Evolutionary conservation across 176 grass and related monocot species (phyloP).

Genomic region (Chrysopogon serrulatus): DNA sequence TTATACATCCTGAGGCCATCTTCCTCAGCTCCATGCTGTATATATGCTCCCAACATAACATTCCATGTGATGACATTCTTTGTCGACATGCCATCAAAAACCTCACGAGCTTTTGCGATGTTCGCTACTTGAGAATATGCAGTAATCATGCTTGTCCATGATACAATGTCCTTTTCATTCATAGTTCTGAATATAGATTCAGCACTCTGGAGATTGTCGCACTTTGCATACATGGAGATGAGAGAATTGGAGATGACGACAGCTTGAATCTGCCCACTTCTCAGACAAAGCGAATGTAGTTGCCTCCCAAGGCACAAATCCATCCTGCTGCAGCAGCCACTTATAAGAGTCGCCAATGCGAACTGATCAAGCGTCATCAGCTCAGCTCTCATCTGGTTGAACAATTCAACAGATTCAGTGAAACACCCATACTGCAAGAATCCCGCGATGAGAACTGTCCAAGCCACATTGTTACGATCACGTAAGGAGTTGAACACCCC

Average conservation of each 20-base stretch:
- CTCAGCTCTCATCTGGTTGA: conserved; percentile 85
- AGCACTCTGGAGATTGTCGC: conserved; percentile 49
- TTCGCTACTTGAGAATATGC: conserved; percentile 79
- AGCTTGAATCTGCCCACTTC: conserved; percentile 54
- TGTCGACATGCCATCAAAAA: conserved; percentile 67
- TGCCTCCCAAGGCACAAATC: conserved; percentile 65
- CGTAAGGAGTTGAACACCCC: conserved; percentile 52
- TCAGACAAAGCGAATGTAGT: conserved; percentile 64
- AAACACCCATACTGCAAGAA: conserved; percentile 60
- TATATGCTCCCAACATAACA: conserved; percentile 72
- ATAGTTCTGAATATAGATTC: conserved; percentile 79
- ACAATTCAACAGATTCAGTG: conserved; percentile 67
- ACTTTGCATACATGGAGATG: conserved; percentile 85
- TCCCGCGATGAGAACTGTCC: conserved; percentile 85
- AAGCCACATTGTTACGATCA: conserved; percentile 53
- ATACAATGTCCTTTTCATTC: conserved; percentile 69
- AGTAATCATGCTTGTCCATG: conserved; percentile 97
- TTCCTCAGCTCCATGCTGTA: conserved; percentile 82
- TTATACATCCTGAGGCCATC: conserved; percentile 84
- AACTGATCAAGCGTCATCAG: conserved; percentile 59
- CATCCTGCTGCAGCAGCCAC: conserved; percentile 65
- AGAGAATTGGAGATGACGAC: conserved; percentile 79
- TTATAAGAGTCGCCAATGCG: conserved; percentile 69
- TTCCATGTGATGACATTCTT: conserved; percentile 97
- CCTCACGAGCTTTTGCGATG: conserved; percentile 46